Base-by-base conservation (phyloP, 345 rosid species). In the thale cress (Arabidopsis thaliana) region DNA sequence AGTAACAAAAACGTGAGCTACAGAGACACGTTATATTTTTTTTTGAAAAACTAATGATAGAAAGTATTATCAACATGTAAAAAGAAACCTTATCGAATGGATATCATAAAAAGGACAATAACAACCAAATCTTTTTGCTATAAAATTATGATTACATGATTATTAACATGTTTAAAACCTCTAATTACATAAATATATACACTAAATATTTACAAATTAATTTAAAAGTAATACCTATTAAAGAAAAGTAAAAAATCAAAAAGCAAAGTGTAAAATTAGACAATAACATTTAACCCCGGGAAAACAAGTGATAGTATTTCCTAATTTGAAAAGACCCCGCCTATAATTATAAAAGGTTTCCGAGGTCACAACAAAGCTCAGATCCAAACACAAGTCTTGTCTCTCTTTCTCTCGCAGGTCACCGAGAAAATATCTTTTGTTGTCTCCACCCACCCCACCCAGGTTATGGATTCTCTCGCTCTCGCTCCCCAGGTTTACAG, bases 391-490 rank as follows among this genome's bases (percentile, higher is more conserved):
- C 50, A 56, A 59, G 36, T 25, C 59, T 45, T 2, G 20, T 42
- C 3, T 42, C 33, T 38, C 41, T 14, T 16, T 16, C 46, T 45
- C 38, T 56, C 24, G 16, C 49, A 2, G 13, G 7, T 40, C 28
- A 1, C 23, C 62, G 30, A 53, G 42, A 56, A 56, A 42, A 65
- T 44, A 12, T 12, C 11, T 11, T 56, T 41, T 67, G 67, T 59
- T 75, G 37, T 59, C 20, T 38, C 49, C 59, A 28, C 50, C 20
- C 30, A 51, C 2, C 32, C 50, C 20, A 30, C 59, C 2, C 33
- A 48, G 59, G 83, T 88, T 63, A 77, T 71, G 52, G 94, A 84
- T 11, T 30, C 84, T 70, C 79, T 44, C 40, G 76, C 84, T 70
- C 79, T 44, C 40, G 76, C 75, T 55, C 83, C 71, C 10, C 78